These are phyloP conservation scores for Fraxinus albicans DNA, from an alignment of 305 asterid genomes.

Conservation along the genomic window DNA sequence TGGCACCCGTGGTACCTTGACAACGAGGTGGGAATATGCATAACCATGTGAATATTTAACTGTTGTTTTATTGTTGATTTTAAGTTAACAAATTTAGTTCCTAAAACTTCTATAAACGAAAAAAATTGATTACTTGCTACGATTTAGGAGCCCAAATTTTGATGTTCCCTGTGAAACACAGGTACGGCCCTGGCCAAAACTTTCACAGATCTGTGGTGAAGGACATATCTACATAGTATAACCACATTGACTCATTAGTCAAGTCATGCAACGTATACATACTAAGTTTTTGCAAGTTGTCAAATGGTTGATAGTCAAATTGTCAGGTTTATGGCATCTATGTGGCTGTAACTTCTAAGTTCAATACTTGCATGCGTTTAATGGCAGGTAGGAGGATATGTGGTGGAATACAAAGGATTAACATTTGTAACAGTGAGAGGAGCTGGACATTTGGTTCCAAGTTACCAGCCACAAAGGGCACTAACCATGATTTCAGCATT, in stretches of 20 bases:
- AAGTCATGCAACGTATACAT: neutral
- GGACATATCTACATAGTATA: neutral
- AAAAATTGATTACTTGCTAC: neutral
- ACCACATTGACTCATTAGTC: neutral
- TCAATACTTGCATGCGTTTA: neutral
- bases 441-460: slow-evolving; percentile 45
- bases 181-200: neutral
- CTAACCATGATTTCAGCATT: slow-evolving; percentile 34
- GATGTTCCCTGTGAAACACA: neutral
- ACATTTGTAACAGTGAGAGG: slow-evolving; percentile 45
- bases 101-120: neutral
- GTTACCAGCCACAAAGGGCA: slow-evolving; percentile 45
- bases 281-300: neutral
- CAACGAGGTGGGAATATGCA: slow-evolving; percentile 29
- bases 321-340: neutral
- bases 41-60: neutral
- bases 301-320: neutral
- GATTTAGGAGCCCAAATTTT: neutral
- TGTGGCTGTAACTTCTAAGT: neutral
- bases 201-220: neutral
- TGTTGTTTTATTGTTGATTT: neutral
- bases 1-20: slow-evolving; percentile 46
- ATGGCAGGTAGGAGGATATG: slow-evolving; percentile 47
- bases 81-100: neutral
- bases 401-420: slow-evolving; percentile 37